Percentiles rank a stretch among this genome's conserved stretches.
Conservation (phyloP, 1,139 yeast species). For the Pichia sp. region DNA sequence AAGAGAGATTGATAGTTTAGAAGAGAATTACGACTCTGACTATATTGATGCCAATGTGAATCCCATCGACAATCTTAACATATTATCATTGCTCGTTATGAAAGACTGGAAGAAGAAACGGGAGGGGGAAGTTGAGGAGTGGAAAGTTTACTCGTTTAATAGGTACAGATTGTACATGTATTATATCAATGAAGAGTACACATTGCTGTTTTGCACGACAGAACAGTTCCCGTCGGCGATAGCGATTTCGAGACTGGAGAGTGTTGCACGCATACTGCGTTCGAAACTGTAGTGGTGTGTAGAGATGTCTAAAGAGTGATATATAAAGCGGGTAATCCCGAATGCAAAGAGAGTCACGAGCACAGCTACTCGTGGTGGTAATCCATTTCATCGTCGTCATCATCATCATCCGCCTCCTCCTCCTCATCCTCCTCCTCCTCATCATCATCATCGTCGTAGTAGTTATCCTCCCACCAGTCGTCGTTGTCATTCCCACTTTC, state of each 20-base stretch:
- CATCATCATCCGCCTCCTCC: slow-evolving; percentile 24
- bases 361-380: slow-evolving; percentile 15
- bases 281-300: slow-evolving; percentile 3
- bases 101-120: slow-evolving; percentile 29
- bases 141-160: slow-evolving; percentile 23
- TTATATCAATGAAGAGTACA: slow-evolving; percentile 19
- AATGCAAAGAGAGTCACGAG: background rate
- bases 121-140: slow-evolving; percentile 3
- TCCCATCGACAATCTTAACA: slow-evolving; percentile 36
- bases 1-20: slow-evolving; percentile 13
- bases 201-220: slow-evolving; percentile 30
- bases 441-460: slow-evolving; percentile 50
- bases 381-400: slow-evolving; percentile 25
- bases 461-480: slow-evolving; percentile 67
- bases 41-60: slow-evolving; percentile 25
- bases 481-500: slow-evolving; percentile 72
- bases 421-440: slow-evolving; percentile 35
- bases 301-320: background rate
- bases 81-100: slow-evolving; percentile 40
- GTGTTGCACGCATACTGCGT: slow-evolving; percentile 23
- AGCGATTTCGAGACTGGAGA: slow-evolving; percentile 40
- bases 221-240: slow-evolving; percentile 33
- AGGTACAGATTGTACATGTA: slow-evolving; percentile 20
- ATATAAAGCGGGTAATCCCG: background rate
- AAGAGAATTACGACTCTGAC: slow-evolving; percentile 18